Conservation (phyloP, 768 basidiomycete species). For the Symmetrospora coprosmae region DNA sequence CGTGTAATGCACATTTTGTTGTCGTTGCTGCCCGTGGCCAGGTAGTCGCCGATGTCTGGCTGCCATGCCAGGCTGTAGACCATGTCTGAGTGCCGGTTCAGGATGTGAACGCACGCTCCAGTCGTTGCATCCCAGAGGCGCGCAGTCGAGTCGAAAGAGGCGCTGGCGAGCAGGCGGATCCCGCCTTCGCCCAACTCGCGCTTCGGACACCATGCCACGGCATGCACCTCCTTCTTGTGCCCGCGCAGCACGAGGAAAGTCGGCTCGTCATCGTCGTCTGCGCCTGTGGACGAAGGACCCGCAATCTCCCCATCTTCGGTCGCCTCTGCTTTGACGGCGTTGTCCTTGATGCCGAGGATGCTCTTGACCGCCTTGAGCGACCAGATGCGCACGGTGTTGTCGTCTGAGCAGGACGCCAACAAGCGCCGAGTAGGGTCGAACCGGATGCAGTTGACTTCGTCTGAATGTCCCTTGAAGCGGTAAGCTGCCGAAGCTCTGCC, state of each 20-base stretch:
- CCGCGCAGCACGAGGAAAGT: conserved; percentile 25
- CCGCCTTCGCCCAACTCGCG: not conserved
- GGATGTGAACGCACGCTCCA: conserved; percentile 57
- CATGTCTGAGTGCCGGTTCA: conserved; percentile 56
- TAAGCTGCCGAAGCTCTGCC: conserved; percentile 25
- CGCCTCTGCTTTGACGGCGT: not conserved
- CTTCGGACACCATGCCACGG: conserved; percentile 28
- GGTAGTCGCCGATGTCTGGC: conserved; percentile 50
- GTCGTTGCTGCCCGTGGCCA: conserved; percentile 68
- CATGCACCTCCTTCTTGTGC: conserved; percentile 30
- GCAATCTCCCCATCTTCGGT: not conserved
- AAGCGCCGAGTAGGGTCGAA: conserved; percentile 31
- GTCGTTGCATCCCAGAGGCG: conserved; percentile 70
- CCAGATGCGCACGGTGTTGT: conserved; percentile 34
- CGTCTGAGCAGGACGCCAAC: conserved; percentile 35
- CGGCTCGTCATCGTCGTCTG: conserved; percentile 22
- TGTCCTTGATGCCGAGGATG: conserved; percentile 12
- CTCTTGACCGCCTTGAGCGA: conserved; percentile 22
- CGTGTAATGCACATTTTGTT: conserved; percentile 61
- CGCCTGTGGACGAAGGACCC: not conserved
- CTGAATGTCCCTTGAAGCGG: conserved; percentile 34
- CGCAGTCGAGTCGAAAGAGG: conserved; percentile 66
- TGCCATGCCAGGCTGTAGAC: conserved; percentile 64
- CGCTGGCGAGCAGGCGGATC: conserved; percentile 40
- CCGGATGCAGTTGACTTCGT: conserved; percentile 35